These are phyloP conservation scores for Capsella rubella DNA, from an alignment of 441 rosid genomes.

Conservation along the genomic window DNA sequence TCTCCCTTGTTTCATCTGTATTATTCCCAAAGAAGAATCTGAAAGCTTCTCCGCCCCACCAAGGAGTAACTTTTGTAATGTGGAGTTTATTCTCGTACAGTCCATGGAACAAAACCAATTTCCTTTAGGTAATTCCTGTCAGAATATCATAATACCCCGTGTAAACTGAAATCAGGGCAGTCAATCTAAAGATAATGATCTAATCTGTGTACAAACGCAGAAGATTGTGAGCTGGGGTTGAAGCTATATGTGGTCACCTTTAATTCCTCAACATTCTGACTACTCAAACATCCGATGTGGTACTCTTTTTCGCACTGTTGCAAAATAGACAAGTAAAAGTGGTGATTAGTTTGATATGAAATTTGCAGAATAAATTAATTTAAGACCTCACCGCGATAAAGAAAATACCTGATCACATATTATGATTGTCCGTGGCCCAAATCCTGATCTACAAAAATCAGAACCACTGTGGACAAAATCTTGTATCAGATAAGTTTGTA, in stretches of 20 bases:
- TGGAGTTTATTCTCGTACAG: slow-evolving; percentile 69
- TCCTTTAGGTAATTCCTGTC: slow-evolving; percentile 83
- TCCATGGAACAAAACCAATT: slow-evolving; percentile 92
- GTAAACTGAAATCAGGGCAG: slow-evolving; percentile 9
- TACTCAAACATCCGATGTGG: slow-evolving; percentile 93
- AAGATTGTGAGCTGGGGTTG: slow-evolving; percentile 18
- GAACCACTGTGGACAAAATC: slow-evolving; percentile 57
- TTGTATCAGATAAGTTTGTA: slow-evolving; percentile 18
- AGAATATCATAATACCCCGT: slow-evolving; percentile 20
- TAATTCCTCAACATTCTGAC: slow-evolving; percentile 67
- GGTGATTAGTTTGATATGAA: slow-evolving; percentile 18
- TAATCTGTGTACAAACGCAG: slow-evolving; percentile 23
- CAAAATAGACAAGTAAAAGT: slow-evolving; percentile 24
- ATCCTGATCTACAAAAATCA: slow-evolving; percentile 70
- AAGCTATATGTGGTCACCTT: slow-evolving; percentile 33
- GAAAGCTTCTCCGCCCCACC: slow-evolving; percentile 67
- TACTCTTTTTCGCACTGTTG: slow-evolving; percentile 94
- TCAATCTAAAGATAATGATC: slow-evolving; percentile 5
- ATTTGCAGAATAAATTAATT: slow-evolving; percentile 15
- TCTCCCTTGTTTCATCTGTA: slow-evolving; percentile 68
- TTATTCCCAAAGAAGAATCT: slow-evolving; percentile 55
- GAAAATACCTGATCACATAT: slow-evolving; percentile 91
- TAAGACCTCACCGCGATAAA: slow-evolving; percentile 22
- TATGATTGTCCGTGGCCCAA: slow-evolving; percentile 88
- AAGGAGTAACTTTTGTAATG: slow-evolving; percentile 66